These are phyloP conservation scores for Nakazawaea pomicola DNA, from an alignment of 805 yeast genomes.

Conservation along the genomic window DNA sequence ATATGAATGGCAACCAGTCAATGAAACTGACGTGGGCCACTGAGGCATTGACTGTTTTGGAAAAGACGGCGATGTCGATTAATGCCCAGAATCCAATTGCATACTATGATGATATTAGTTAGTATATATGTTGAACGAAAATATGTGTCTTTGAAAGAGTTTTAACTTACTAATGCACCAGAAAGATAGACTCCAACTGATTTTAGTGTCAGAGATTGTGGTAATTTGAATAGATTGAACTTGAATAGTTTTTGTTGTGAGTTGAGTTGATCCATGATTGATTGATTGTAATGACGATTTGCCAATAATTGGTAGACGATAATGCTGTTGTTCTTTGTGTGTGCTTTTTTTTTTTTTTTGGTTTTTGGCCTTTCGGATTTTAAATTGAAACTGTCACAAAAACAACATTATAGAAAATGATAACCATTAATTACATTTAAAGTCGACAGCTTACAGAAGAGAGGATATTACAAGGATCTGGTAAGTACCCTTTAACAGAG, in stretches of 20 bases:
- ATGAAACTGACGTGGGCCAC: conserved; percentile 82
- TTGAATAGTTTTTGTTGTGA: conserved; percentile 51
- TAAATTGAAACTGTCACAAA: too few relatives aligned
- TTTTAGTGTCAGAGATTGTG: conserved; percentile 66
- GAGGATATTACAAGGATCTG: too few relatives aligned
- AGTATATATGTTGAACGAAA: conserved; percentile 1
- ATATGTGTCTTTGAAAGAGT: neutral
- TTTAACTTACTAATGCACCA: conserved; percentile 45
- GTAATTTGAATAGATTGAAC: conserved; percentile 57
- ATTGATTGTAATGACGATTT: too few relatives aligned
- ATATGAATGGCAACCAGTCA: conserved; percentile 93
- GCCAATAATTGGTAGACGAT: too few relatives aligned
- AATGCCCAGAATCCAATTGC: conserved; percentile 88
- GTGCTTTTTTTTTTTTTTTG: neutral
- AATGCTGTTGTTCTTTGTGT: neutral
- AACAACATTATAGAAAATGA: too few relatives aligned
- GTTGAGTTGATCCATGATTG: conserved; percentile 9
- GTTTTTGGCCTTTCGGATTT: too few relatives aligned
- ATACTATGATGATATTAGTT: conserved; percentile 32
- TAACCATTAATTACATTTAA: too few relatives aligned
- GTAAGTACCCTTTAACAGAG: too few relatives aligned
- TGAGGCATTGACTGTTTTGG: conserved; percentile 81
- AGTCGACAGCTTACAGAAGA: too few relatives aligned
- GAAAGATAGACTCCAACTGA: conserved; percentile 73
- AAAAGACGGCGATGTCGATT: conserved; percentile 83